Conservation (phyloP, 768 basidiomycete species). For the Suillus ampliporus region DNA sequence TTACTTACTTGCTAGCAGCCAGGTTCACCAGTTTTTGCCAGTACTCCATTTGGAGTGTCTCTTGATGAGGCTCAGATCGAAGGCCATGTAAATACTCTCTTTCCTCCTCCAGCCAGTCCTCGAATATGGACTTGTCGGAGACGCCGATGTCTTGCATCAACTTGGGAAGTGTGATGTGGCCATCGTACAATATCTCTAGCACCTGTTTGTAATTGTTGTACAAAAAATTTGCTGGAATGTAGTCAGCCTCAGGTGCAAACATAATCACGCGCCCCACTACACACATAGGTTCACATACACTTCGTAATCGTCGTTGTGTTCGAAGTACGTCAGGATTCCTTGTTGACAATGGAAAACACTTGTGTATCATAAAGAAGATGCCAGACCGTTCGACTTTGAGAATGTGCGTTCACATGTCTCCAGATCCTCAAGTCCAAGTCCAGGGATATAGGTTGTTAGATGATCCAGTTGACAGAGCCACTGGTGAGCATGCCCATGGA, state of each 20-base stretch:
- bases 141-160: conserved; percentile 17
- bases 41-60: conserved; percentile 24
- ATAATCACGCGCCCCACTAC: no score
- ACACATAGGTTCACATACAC: conserved; percentile 9
- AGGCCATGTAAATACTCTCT: conserved; percentile 11
- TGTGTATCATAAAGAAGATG: conserved; percentile 17
- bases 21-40: conserved; percentile 16
- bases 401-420: conserved; percentile 29
- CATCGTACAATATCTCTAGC: conserved; percentile 21
- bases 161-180: not conserved
- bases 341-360: conserved; percentile 15
- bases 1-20: conserved; percentile 16
- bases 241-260: no score
- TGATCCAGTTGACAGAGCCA: conserved; percentile 25
- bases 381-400: conserved; percentile 24
- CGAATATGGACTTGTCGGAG: conserved; percentile 8
- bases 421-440: conserved; percentile 27
- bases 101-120: conserved; percentile 18
- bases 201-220: conserved; percentile 34
- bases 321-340: not conserved
- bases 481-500: conserved; percentile 33
- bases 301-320: not conserved
- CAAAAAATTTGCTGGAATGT: conserved; percentile 17
- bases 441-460: conserved; percentile 21
- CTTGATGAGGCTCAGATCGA: conserved; percentile 15